Evolutionary conservation across 768 basidiomycete species (phyloP).

Genomic region (Atractiella rhizophila): DNA sequence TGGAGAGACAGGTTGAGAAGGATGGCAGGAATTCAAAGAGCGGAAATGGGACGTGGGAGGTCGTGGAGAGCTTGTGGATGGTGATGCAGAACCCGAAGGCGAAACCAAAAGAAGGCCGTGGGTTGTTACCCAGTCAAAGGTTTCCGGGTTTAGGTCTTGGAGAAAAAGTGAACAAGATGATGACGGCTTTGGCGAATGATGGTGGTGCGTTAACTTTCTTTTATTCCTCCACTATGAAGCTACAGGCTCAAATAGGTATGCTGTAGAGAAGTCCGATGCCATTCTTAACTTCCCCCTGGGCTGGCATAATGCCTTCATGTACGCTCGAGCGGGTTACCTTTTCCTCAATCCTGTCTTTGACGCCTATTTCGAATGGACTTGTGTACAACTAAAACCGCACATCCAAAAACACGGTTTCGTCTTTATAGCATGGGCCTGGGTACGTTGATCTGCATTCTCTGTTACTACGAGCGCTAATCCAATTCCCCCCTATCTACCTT

Average conservation of each 20-base stretch:
- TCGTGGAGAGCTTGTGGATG: constrained; percentile 1
- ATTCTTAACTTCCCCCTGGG: constrained; percentile 2
- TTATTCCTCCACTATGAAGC: not conserved
- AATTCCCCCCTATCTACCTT: not conserved
- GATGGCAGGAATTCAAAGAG: not conserved
- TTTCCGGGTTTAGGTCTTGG: constrained; percentile 1
- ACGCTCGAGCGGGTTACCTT: not conserved
- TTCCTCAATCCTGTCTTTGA: not conserved
- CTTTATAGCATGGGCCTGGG: not conserved
- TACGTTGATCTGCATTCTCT: too few species aligned
- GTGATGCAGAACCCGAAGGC: constrained; percentile 1
- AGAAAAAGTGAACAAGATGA: not conserved
- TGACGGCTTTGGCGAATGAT: not conserved
- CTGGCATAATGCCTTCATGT: not conserved
- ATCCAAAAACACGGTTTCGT: not conserved
- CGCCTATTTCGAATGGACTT: not conserved
- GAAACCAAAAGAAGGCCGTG: not conserved
- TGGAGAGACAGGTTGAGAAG: not conserved
- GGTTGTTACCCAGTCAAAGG: not conserved
- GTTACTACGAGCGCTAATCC: not conserved
- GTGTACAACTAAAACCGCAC: not conserved
- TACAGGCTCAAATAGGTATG: not conserved
- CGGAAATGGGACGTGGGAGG: not conserved
- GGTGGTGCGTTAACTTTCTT: not conserved
- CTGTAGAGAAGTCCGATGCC: not conserved